Percentiles rank a stretch among this genome's conserved stretches.
Conservation (phyloP, 2,329 filamentous ascomycete species). For the Zymoseptoria crescenta region DNA sequence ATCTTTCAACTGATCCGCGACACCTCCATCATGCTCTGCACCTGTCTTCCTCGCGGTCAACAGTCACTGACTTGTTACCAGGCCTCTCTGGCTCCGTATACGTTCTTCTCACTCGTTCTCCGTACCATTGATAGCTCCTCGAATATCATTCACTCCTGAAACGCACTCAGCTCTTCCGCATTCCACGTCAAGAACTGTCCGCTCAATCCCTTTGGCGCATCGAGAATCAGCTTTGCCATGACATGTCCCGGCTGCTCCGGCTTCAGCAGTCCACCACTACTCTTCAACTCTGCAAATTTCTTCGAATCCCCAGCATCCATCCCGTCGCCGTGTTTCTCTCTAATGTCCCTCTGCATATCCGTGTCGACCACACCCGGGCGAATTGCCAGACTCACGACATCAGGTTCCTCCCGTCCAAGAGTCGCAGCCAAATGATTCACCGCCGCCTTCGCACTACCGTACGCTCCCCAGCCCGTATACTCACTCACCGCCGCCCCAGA, state of each 20-base stretch:
- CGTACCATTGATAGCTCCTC: neutral
- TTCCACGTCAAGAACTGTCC: conserved; percentile 65
- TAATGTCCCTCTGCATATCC: conserved; percentile 77
- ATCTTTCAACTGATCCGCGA: conserved; percentile 66
- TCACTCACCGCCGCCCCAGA: conserved; percentile 64
- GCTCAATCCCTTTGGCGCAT: conserved; percentile 58
- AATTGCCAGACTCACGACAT: conserved; percentile 64
- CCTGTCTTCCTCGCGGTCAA: neutral
- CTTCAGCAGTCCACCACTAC: conserved; percentile 62
- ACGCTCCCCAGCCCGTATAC: conserved; percentile 69
- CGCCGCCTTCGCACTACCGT: conserved; percentile 76
- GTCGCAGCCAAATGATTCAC: conserved; percentile 71
- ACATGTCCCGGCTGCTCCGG: conserved; percentile 2
- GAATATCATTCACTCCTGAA: conserved; percentile 18
- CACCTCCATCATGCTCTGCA: neutral
- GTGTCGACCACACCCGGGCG: conserved; percentile 80
- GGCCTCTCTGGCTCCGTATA: neutral
- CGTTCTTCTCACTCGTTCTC: neutral
- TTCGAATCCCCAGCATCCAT: conserved; percentile 52
- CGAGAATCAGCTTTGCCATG: conserved; percentile 68
- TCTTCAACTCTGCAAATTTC: conserved; percentile 63
- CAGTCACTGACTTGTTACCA: neutral
- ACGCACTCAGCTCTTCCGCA: conserved; percentile 26
- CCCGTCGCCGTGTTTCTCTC: conserved; percentile 58
- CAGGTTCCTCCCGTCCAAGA: conserved; percentile 66